Evolutionary conservation across 2,329 filamentous ascomycete genomes (phyloP).

Genomic region (Pezicula carpinea): DNA sequence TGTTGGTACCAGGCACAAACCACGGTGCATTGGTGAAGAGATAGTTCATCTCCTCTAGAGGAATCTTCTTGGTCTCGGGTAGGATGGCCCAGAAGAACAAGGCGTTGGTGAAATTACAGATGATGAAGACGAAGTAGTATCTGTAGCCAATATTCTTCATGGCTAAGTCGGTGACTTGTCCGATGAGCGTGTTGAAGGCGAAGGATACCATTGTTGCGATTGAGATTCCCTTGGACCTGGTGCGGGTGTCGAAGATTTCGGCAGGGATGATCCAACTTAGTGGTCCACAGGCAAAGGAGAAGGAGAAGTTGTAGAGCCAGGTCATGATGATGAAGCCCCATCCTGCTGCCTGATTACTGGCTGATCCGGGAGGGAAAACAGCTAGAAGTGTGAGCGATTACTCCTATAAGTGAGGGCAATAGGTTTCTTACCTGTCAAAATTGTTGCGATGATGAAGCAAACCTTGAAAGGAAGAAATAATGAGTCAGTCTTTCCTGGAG

Average conservation of each 20-base stretch:
- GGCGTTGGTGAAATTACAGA: slow-evolving; percentile 66
- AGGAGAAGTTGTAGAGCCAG: slow-evolving; percentile 78
- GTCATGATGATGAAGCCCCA: slow-evolving; percentile 76
- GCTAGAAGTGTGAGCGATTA: slow-evolving; percentile 22
- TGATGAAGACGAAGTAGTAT: slow-evolving; percentile 53
- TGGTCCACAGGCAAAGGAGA: slow-evolving; percentile 66
- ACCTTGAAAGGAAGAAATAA: slow-evolving; percentile 29
- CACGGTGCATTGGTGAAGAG: slow-evolving; percentile 60
- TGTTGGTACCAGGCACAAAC: slow-evolving; percentile 51
- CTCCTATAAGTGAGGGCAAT: not conserved
- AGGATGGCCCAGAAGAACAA: slow-evolving; percentile 64
- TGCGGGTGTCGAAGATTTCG: slow-evolving; percentile 75
- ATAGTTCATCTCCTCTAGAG: slow-evolving; percentile 65
- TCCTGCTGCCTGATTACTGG: slow-evolving; percentile 46
- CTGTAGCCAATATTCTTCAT: slow-evolving; percentile 41
- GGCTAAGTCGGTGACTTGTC: slow-evolving; percentile 58
- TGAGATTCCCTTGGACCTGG: slow-evolving; percentile 68
- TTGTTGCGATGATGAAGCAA: slow-evolving; percentile 61
- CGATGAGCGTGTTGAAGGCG: slow-evolving; percentile 74
- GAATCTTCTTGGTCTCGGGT: slow-evolving; percentile 60
- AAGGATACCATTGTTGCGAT: slow-evolving; percentile 70
- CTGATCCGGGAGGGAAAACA: slow-evolving; percentile 54
- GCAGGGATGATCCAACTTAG: slow-evolving; percentile 59
- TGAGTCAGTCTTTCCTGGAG: too few species aligned
- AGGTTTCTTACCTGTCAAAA: slow-evolving; percentile 39